Percentiles rank a stretch among this genome's conserved stretches.
Evolutionary conservation across 2,329 filamentous ascomycete species (phyloP).

Genomic region (Bipolaris zeicola): DNA sequence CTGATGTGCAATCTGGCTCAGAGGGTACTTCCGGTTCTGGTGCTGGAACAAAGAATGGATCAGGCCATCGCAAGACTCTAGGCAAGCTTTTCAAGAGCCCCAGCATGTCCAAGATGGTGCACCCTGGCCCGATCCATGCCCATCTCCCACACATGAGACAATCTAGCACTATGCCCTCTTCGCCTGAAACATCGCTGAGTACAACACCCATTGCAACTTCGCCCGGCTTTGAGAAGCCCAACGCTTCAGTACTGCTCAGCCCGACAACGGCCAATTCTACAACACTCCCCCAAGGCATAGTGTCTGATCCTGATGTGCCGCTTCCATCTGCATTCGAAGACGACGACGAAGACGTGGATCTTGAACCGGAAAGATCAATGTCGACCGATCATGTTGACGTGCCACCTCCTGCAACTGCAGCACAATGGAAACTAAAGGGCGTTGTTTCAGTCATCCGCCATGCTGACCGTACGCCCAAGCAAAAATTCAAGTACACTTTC

Average conservation of each 20-base stretch:
- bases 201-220: conserved; percentile 53
- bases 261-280: conserved; percentile 19
- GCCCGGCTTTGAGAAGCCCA: conserved; percentile 50
- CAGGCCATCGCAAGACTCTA: conserved; percentile 52
- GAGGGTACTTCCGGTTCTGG: conserved; percentile 21
- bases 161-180: conserved; percentile 46
- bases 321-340: conserved; percentile 36
- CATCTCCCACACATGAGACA: conserved; percentile 46
- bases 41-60: conserved; percentile 42
- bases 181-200: conserved; percentile 54
- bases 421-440: conserved; percentile 97
- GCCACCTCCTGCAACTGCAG: conserved; percentile 69
- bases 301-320: conserved; percentile 42
- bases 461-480: conserved; percentile 95
- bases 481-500: conserved; percentile 99
- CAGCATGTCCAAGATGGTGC: conserved; percentile 64
- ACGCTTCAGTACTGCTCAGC: conserved; percentile 25
- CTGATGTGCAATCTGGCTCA: conserved; percentile 38
- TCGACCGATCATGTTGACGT: conserved; percentile 45
- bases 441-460: conserved; percentile 96
- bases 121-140: conserved; percentile 40
- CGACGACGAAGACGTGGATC: conserved; percentile 24
- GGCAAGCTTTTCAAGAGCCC: conserved; percentile 68
- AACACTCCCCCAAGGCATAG: conserved; percentile 23
- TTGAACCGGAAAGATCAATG: conserved; percentile 33